Base-by-base conservation (phyloP, 2,329 filamentous ascomycete genomes). In the Sclerotinia borealis region DNA sequence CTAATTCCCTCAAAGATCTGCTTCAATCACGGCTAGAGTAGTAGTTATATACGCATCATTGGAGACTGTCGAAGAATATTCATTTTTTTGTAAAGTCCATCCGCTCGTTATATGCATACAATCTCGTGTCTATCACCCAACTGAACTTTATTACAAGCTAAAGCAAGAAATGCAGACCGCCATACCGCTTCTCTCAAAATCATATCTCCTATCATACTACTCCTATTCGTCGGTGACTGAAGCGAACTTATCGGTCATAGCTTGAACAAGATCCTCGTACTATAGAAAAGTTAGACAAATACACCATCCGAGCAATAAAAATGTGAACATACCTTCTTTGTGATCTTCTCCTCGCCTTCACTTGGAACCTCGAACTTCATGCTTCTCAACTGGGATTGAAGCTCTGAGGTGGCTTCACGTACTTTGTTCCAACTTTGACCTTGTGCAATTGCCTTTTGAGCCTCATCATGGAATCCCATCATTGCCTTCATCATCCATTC, bases 401-500 rank as follows among this genome's bases (percentile, higher is more conserved):
- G 86, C 29, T 97, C 93, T 63, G 84, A 81, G 15, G 95, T 99
- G 39, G 90, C 86, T 73, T 99, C 95, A 70, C 93, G 87, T 62
- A 99, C 89, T 85, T 96, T 97, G 75, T 82, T 81, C 95, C 95
- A 99, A 78, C 81, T 89, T 78, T 93, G 90, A 66, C 95, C 95
- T 77, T 96, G 92, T 7, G 90, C 84, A 74, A 99, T 85, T 8
- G 92, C 92, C 85, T 97, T 98, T 77, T 98, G 93, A 29, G 92
- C 88, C 81, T 99, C 95, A 73, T 99, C 96, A 76, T 97, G 92
- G 85, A 93, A 99, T 64, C 89, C 91, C 83, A 99, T 91, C 87
- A 99, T 98, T 68, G 92, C 89, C 85, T 96, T 97, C 95, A 99
- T 99, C 95, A 99, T 98, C 89, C 95, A 99, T 77, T 96, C 90